Conservation (phyloP, 176 grass and related monocot genomes). For the Luzula sylvatica region DNA sequence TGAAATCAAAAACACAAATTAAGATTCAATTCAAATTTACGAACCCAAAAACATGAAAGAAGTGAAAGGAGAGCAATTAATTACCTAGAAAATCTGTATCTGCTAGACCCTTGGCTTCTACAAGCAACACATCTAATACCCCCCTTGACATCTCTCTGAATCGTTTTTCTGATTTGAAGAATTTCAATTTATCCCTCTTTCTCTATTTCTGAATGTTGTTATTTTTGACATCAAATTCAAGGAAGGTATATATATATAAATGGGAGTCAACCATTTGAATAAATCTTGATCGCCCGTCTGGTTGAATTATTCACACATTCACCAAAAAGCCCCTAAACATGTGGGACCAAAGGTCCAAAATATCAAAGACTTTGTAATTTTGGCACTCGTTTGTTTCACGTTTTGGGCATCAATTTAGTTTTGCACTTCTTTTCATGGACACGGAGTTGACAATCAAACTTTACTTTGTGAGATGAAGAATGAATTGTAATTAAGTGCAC, state of each 20-base stretch:
- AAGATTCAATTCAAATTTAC: too few species aligned
- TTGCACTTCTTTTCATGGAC: neutral
- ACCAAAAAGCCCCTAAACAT: conserved; percentile 8
- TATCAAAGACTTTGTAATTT: neutral
- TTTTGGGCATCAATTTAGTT: neutral
- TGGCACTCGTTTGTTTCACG: neutral
- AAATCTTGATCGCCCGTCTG: neutral
- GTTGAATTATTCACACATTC: neutral
- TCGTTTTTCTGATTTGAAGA: neutral
- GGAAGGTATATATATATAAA: neutral
- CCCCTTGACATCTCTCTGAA: conserved; percentile 41
- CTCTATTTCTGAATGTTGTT: neutral
- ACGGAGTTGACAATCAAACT: too few species aligned
- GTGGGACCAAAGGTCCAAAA: too few species aligned
- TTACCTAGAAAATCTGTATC: conserved; percentile 66
- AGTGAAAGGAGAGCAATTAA: neutral
- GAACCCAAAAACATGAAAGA: neutral
- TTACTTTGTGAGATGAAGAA: too few species aligned
- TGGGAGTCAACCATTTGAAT: neutral
- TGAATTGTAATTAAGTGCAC: too few species aligned
- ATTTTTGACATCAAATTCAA: neutral
- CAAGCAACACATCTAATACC: conserved; percentile 61
- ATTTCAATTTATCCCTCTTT: conserved; percentile 5
- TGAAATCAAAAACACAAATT: neutral
- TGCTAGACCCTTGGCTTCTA: conserved; percentile 58